phyloP scores from a whole-genome alignment of 306 rosid genomes.

The Boehmeria nivea region DNA sequence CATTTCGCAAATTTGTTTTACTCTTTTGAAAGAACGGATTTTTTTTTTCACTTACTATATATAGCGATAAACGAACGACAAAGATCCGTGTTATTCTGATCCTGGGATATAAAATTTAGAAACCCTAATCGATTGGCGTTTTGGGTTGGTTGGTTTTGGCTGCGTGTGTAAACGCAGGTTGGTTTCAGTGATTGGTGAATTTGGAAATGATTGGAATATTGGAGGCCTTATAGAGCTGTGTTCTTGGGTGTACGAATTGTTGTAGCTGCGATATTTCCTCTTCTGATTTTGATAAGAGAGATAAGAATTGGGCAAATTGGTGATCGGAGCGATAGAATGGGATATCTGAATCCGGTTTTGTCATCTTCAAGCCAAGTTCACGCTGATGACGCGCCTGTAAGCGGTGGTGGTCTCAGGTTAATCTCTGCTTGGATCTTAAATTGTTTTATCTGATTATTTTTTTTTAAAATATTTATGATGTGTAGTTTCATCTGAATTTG shows the following conservation, averaged over 20 bases:
- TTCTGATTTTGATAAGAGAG: constrained; percentile 31
- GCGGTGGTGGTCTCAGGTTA: constrained; percentile 92
- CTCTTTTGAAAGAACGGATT: too few species aligned
- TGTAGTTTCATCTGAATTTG: neutral
- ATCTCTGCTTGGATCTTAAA: constrained; percentile 1
- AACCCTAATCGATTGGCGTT: neutral
- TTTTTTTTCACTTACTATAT: too few species aligned
- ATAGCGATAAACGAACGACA: too few species aligned
- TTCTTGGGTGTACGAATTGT: constrained; percentile 14
- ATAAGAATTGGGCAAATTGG: constrained; percentile 34
- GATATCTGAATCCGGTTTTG: constrained; percentile 72
- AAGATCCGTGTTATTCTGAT: neutral
- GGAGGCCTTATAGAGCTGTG: neutral
- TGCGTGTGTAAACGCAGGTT: constrained; percentile 1
- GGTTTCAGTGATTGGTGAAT: constrained; percentile 19
- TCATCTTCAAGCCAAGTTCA: constrained; percentile 68
- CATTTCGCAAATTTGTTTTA: neutral
- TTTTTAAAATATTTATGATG: too few species aligned
- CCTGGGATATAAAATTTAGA: neutral
- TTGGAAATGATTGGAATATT: constrained; percentile 20
- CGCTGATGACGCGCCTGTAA: constrained; percentile 64
- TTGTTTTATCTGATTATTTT: neutral
- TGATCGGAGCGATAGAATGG: constrained; percentile 55
- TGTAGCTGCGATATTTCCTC: constrained; percentile 26
- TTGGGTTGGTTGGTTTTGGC: neutral